Base-by-base conservation (phyloP, 176 grass and related monocot genomes). In the Guadua angustifolia region DNA sequence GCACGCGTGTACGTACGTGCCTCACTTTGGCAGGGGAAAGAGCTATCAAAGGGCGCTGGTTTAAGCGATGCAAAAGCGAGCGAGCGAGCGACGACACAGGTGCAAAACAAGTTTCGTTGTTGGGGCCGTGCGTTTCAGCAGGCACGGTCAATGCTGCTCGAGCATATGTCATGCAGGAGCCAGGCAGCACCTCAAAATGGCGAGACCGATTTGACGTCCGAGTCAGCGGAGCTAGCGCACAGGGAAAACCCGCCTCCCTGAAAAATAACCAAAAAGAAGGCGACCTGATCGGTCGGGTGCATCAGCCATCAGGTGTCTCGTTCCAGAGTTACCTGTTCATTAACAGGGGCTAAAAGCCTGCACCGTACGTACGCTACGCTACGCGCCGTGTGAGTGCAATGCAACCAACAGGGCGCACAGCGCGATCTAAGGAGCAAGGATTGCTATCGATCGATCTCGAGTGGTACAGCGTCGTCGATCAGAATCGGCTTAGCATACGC, bases 1-100 rank as follows among this genome's bases (percentile, higher is more conserved):
- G 88, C 79, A 86, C 66, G 83, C 88, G 79, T 32, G 75, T 75
- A 69, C 36, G 72, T 61, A 21, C 62, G 50, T 49, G 43, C 32
- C 16, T 32, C 51, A 3, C 80, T 74, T 83, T 84, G 86, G 63
- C 52, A 77, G 79, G 52, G 19, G 45, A 66, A 73, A 53, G 6
- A n/a, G 58, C 46, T 53, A 57, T 6, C 75, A 7, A 47, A 36
- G 7, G 39, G 19, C 19, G 2, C 58, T 11, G 1, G 35, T 1
- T 11, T 15, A 47, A 53, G 33, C 53, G 40, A 40, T 3, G 22
- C 55, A 38, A 61, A 69, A 88, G 64, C 52, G 5, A 53, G 47
- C 52, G 5, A 53, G 47, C 19, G 12, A 64, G 57, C 36, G 46
- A 61, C 11, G 51, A 47, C 82, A 12, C 82, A 79, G 75, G 69